Percentiles rank a stretch among this genome's conserved stretches.
Conservation (phyloP, 805 yeast genomes). For the Candida methanosorbosa region DNA sequence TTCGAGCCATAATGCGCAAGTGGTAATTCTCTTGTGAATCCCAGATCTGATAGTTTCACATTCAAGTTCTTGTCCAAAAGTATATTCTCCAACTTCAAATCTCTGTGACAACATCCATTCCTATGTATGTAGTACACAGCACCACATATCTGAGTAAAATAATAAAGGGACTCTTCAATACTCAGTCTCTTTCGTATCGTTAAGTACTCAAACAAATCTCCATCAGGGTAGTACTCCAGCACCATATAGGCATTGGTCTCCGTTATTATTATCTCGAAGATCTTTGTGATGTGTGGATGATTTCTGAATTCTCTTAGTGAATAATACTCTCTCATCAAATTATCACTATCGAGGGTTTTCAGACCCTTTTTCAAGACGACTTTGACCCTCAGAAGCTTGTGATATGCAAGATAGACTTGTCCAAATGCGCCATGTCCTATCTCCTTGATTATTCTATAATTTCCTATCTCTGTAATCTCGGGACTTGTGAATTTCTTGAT, state of each 20-base stretch:
- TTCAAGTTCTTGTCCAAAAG: conserved; percentile 46
- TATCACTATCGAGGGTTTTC: conserved; percentile 42
- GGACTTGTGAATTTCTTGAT: conserved; percentile 24
- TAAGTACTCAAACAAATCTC: conserved; percentile 64
- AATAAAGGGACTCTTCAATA: conserved; percentile 35
- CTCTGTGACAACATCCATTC: conserved; percentile 75
- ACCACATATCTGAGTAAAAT: conserved; percentile 59
- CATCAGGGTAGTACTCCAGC: conserved; percentile 81
- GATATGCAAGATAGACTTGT: conserved; percentile 79
- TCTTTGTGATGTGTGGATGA: conserved; percentile 75
- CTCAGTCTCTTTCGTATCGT: conserved; percentile 43
- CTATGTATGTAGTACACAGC: conserved; percentile 71
- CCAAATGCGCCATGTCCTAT: conserved; percentile 95
- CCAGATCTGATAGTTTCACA: conserved; percentile 84
- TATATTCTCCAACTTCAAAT: conserved; percentile 75
- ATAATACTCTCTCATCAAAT: conserved; percentile 82
- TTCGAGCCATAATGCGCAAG: conserved; percentile 15
- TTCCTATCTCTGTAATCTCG: conserved; percentile 64
- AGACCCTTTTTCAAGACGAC: conserved; percentile 79
- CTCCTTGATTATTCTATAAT: conserved; percentile 60
- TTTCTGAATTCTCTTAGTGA: conserved; percentile 70
- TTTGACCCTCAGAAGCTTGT: conserved; percentile 61
- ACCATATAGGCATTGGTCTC: conserved; percentile 80
- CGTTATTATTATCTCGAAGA: conserved; percentile 80
- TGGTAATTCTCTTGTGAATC: conserved; percentile 75